These are phyloP conservation scores for Plenodomus lindquistii DNA, from an alignment of 2,329 filamentous ascomycete genomes.

Conservation along the genomic window DNA sequence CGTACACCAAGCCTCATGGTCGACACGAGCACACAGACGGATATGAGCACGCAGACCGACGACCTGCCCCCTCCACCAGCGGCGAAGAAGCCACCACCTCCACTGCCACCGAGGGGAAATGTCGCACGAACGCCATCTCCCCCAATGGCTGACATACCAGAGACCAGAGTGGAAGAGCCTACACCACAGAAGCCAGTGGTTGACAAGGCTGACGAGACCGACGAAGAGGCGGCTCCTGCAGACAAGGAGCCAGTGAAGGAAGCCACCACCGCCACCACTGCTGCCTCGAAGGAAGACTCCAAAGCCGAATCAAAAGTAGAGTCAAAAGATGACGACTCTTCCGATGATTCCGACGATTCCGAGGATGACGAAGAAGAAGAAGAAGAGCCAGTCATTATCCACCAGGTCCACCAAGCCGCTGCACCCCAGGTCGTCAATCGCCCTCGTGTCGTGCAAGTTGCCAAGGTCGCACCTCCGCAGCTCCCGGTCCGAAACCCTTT, in stretches of 20 bases:
- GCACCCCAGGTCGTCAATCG: slow-evolving; percentile 71
- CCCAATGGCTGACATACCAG: slow-evolving; percentile 42
- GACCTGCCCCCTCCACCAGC: slow-evolving; percentile 24
- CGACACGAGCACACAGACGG: slow-evolving; percentile 65
- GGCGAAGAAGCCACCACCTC: slow-evolving; percentile 24
- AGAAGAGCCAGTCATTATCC: slow-evolving; percentile 68
- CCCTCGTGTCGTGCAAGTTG: slow-evolving; percentile 81
- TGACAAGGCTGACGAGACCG: slow-evolving; percentile 8
- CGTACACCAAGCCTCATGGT: slow-evolving; percentile 60
- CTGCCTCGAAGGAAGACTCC: neutral
- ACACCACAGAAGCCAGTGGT: slow-evolving; percentile 12
- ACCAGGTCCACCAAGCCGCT: slow-evolving; percentile 66
- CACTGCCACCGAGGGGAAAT: slow-evolving; percentile 27
- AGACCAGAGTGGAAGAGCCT: slow-evolving; percentile 29
- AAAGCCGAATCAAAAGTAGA: too few relatives aligned
- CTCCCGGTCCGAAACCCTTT: slow-evolving; percentile 78
- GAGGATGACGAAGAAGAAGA: slow-evolving; percentile 50
- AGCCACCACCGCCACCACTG: slow-evolving; percentile 20
- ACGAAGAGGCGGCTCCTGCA: slow-evolving; percentile 7
- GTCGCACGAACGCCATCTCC: slow-evolving; percentile 25
- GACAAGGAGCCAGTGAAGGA: slow-evolving; percentile 1
- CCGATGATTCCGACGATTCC: slow-evolving; percentile 15
- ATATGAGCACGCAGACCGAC: slow-evolving; percentile 30
- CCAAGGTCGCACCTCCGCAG: slow-evolving; percentile 76
- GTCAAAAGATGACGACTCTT: neutral